Conservation (phyloP, 2,329 filamentous ascomycete species). For the Pyrenochaeta sp. region DNA sequence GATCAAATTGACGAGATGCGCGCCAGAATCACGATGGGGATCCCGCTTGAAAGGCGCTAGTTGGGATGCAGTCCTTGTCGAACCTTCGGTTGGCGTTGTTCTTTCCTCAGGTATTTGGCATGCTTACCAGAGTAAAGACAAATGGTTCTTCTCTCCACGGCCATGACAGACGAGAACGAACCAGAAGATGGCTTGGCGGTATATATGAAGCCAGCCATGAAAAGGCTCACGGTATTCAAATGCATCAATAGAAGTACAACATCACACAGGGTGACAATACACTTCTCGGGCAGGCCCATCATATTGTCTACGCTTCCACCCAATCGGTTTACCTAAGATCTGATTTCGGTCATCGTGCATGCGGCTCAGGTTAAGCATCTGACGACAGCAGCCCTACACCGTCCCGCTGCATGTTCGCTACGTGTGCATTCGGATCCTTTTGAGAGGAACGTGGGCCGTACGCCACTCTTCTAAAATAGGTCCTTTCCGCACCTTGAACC, state of each 20-base stretch:
- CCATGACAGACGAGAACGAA: constrained; percentile 14
- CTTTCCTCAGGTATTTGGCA: constrained; percentile 29
- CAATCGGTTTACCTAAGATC: constrained; percentile 11
- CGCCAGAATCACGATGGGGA: constrained; percentile 10
- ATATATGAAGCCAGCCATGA: constrained; percentile 19
- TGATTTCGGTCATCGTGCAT: constrained; percentile 29
- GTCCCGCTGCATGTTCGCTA: constrained; percentile 28
- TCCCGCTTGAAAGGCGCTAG: constrained; percentile 18
- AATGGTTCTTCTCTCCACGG: constrained; percentile 14
- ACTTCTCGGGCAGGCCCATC: neutral
- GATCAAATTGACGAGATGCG: constrained; percentile 11
- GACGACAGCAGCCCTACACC: constrained; percentile 44
- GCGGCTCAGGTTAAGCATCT: constrained; percentile 50
- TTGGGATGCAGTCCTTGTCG: constrained; percentile 19
- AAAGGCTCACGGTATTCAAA: neutral
- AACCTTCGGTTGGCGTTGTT: constrained; percentile 17
- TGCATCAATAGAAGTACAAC: neutral
- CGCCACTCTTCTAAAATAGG: constrained; percentile 44
- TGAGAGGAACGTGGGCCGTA: constrained; percentile 22
- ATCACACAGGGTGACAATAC: neutral
- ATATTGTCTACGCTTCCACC: constrained; percentile 1
- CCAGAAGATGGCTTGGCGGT: constrained; percentile 10
- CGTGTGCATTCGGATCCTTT: constrained; percentile 19
- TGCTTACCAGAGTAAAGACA: constrained; percentile 40
- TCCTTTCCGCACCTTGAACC: constrained; percentile 18